phyloP scores from a whole-genome alignment of 352 stramenopile species.

The Albugo laibachii region DNA sequence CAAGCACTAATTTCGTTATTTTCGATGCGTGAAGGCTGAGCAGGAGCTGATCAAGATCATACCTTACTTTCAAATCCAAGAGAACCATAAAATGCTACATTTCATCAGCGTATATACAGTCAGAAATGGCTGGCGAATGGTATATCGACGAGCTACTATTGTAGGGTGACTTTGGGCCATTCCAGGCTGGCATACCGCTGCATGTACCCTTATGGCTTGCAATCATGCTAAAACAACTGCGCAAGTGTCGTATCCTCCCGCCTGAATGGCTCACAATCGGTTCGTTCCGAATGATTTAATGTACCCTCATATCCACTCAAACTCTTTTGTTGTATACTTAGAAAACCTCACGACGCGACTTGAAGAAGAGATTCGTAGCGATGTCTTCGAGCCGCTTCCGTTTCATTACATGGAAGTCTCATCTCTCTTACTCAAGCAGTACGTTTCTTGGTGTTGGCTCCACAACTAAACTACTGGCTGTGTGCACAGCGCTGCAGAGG shows the following conservation, averaged over 20 bases:
- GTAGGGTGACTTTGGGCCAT: constrained; percentile 74
- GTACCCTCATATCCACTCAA: neutral
- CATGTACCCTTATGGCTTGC: constrained; percentile 79
- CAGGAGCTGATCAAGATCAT: constrained; percentile 76
- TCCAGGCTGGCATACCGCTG: constrained; percentile 64
- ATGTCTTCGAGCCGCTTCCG: constrained; percentile 60
- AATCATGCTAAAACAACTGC: constrained; percentile 74
- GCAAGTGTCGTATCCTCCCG: constrained; percentile 72
- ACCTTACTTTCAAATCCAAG: constrained; percentile 64
- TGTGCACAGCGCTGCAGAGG: constrained; percentile 34
- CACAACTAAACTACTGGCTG: neutral
- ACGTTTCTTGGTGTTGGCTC: constrained; percentile 1
- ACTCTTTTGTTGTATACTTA: constrained; percentile 4
- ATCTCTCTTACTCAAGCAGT: constrained; percentile 72
- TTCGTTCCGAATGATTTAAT: constrained; percentile 4
- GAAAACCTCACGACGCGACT: constrained; percentile 33
- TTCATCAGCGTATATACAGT: constrained; percentile 34
- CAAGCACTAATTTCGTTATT: too few species aligned
- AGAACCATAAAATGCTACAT: constrained; percentile 60
- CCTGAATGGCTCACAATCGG: constrained; percentile 69
- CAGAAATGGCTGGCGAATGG: neutral
- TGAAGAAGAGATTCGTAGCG: constrained; percentile 48
- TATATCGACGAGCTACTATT: neutral
- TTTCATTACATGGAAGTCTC: constrained; percentile 80
- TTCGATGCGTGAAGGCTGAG: constrained; percentile 25